These are phyloP conservation scores for Hymenochaete sp. DNA, from an alignment of 1,284 basidiomycete species.

Conservation along the genomic window DNA sequence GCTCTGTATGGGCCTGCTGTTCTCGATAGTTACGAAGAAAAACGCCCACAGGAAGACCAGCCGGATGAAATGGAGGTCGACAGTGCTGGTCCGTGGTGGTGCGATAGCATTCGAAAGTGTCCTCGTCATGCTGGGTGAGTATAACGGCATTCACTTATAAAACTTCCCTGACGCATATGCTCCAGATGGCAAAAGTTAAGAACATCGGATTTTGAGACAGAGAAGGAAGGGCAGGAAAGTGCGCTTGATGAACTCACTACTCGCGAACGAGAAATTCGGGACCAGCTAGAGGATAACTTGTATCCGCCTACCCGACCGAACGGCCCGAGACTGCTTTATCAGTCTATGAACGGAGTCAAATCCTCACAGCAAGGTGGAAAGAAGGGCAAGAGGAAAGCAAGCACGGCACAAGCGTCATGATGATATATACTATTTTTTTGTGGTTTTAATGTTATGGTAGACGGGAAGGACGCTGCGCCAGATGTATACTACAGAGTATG, in stretches of 20 bases:
- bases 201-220: constrained; percentile 57
- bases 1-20: constrained; percentile 53
- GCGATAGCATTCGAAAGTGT: constrained; percentile 62
- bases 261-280: constrained; percentile 64
- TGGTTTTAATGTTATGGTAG: neutral
- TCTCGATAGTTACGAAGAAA: constrained; percentile 59
- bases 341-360: constrained; percentile 39
- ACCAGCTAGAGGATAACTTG: constrained; percentile 58
- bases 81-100: constrained; percentile 58
- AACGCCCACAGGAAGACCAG: constrained; percentile 20
- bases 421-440: neutral
- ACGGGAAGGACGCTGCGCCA: neutral
- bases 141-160: neutral
- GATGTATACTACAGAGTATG: no score
- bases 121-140: constrained; percentile 68
- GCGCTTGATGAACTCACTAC: constrained; percentile 53
- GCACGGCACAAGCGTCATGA: neutral
- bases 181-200: constrained; percentile 73
- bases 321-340: constrained; percentile 25
- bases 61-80: constrained; percentile 32
- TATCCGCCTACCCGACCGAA: constrained; percentile 33
- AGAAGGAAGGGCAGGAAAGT: constrained; percentile 60
- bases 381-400: constrained; percentile 53
- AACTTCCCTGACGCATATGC: constrained; percentile 12
- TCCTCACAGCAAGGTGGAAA: constrained; percentile 38